Percentiles rank a stretch among this genome's conserved stretches.
These are phyloP conservation scores for Xylaria flabelliformis DNA, from an alignment of 495 filamentous ascomycete species.

Conservation along the genomic window DNA sequence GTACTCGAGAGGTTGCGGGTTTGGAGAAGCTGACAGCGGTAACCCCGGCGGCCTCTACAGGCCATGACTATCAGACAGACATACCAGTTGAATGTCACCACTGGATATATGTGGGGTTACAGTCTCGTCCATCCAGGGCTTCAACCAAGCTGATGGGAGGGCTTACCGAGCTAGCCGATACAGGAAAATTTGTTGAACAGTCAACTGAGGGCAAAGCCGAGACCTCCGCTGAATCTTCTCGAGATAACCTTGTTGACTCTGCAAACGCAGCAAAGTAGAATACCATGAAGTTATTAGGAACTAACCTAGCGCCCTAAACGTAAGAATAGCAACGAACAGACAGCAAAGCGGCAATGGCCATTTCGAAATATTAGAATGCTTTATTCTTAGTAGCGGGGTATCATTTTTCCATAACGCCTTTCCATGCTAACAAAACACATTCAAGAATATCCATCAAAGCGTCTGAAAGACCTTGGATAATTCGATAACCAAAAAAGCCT, in stretches of 20 bases:
- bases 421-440: conserved; percentile 24
- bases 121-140: conserved; percentile 9
- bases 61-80: neutral
- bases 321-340: neutral
- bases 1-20: neutral
- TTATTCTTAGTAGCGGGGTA: conserved; percentile 23
- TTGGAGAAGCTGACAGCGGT: conserved; percentile 10
- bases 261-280: neutral
- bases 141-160: neutral
- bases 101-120: neutral
- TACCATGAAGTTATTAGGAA: neutral
- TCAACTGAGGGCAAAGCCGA: neutral
- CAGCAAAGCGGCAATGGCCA: neutral
- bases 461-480: neutral
- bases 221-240: neutral
- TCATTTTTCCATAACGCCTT: conserved; percentile 30
- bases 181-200: neutral
- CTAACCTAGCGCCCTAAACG: neutral
- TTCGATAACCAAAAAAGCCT: neutral
- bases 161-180: neutral
- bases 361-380: conserved; percentile 7
- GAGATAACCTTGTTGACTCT: neutral
- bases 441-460: neutral
- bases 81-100: neutral
- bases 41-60: neutral